phyloP scores from a whole-genome alignment of 805 yeast species.

The Candida loeiensis region DNA sequence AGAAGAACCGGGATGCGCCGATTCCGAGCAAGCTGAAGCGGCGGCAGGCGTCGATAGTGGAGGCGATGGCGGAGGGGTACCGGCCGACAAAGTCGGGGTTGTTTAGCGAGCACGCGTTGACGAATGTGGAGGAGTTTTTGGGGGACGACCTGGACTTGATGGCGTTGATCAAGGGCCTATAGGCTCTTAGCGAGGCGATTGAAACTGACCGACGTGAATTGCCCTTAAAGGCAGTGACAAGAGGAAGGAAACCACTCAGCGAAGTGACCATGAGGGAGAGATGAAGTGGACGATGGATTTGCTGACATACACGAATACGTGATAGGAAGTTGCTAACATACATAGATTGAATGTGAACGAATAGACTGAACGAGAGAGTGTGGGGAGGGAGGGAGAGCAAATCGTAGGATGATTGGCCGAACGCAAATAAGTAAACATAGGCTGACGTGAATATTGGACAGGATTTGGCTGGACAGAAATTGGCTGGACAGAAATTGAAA shows the following conservation, averaged over 20 bases:
- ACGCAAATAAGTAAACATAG: background rate
- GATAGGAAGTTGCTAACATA: background rate
- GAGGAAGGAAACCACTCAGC: background rate
- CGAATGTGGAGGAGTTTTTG: constrained; percentile 68
- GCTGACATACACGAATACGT: background rate
- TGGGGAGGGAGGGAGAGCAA: background rate
- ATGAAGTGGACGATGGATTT: background rate
- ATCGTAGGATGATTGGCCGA: background rate
- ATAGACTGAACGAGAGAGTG: background rate
- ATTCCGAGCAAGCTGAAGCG: constrained; percentile 35
- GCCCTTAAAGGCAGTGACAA: too few species aligned
- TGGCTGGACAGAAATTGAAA: too few species aligned
- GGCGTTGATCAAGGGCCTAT: constrained; percentile 36
- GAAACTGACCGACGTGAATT: too few species aligned
- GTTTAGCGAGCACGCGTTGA: constrained; percentile 69
- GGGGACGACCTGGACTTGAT: constrained; percentile 49
- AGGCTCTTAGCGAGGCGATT: constrained; percentile 1
- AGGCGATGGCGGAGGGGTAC: constrained; percentile 73
- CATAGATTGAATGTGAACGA: background rate
- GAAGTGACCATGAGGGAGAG: background rate
- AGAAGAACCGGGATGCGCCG: constrained; percentile 2
- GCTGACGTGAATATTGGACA: too few species aligned
- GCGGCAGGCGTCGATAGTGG: constrained; percentile 66
- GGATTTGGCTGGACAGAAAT: too few species aligned
- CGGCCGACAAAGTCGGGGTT: constrained; percentile 73